These are phyloP conservation scores for Microcyclospora pomicola DNA, from an alignment of 2,329 filamentous ascomycete genomes.

Conservation along the genomic window DNA sequence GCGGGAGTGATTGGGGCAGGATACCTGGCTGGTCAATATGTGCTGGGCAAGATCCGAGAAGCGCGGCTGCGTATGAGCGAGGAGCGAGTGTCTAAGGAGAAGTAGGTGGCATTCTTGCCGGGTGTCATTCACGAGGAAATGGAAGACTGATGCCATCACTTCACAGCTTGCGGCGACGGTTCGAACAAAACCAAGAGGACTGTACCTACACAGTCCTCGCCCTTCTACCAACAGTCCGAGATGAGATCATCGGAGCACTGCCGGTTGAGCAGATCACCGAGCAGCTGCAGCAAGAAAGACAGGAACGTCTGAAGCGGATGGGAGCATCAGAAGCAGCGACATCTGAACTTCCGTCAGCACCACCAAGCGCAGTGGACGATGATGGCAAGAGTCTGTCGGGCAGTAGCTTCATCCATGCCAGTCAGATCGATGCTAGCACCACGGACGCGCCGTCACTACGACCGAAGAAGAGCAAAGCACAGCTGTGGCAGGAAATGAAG, in stretches of 20 bases:
- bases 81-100: slow-evolving; percentile 90
- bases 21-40: slow-evolving; percentile 87
- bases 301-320: slow-evolving; percentile 41
- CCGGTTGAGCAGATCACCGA: slow-evolving; percentile 87
- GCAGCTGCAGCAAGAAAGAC: slow-evolving; percentile 88
- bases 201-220: slow-evolving; percentile 97
- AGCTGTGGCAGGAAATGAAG: slow-evolving; percentile 95
- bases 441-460: slow-evolving; percentile 33
- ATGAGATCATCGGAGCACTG: slow-evolving; percentile 74
- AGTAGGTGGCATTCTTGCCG: slow-evolving; percentile 43
- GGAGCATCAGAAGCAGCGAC: slow-evolving; percentile 42
- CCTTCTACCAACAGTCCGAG: slow-evolving; percentile 77
- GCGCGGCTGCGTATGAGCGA: slow-evolving; percentile 93
- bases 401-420: slow-evolving; percentile 71
- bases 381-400: slow-evolving; percentile 66
- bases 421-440: slow-evolving; percentile 47
- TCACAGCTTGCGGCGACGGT: slow-evolving; percentile 73
- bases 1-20: slow-evolving; percentile 76
- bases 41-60: slow-evolving; percentile 79
- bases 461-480: slow-evolving; percentile 70
- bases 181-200: slow-evolving; percentile 98
- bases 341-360: slow-evolving; percentile 43
- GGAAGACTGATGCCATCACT: slow-evolving; percentile 3
- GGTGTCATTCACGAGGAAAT: not conserved
- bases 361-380: slow-evolving; percentile 65